Percentiles rank a stretch among this genome's conserved stretches.
Conservation (phyloP, 768 basidiomycete genomes). For the Mycena metata region DNA sequence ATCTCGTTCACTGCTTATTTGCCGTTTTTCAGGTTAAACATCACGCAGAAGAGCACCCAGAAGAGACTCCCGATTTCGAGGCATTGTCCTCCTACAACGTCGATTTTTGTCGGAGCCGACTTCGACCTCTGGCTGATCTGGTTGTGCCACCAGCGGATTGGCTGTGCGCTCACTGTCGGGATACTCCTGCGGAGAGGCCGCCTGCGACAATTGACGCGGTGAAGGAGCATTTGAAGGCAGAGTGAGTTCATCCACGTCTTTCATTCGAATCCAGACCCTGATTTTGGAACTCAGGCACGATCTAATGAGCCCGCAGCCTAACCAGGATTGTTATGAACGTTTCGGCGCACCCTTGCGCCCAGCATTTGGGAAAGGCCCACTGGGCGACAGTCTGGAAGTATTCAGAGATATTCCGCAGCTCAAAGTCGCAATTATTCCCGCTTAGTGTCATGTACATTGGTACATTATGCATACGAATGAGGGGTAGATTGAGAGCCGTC, state of each 20-base stretch:
- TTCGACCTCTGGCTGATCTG: neutral
- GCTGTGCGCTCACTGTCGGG: constrained; percentile 20
- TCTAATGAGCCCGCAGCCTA: neutral
- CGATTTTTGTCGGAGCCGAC: constrained; percentile 6
- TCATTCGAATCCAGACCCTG: neutral
- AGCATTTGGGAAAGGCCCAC: constrained; percentile 9
- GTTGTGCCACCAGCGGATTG: constrained; percentile 14
- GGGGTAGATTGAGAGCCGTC: no score
- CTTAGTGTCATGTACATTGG: neutral
- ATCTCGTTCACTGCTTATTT: neutral
- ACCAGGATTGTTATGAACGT: constrained; percentile 12
- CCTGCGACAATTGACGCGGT: constrained; percentile 7
- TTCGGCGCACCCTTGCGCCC: constrained; percentile 3
- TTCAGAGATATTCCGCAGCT: constrained; percentile 12
- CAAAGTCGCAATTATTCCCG: neutral
- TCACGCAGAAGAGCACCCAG: constrained; percentile 17
- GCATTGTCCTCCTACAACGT: constrained; percentile 2
- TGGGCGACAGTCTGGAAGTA: constrained; percentile 12
- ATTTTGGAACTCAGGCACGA: constrained; percentile 1
- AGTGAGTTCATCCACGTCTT: neutral
- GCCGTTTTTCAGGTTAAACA: constrained; percentile 11
- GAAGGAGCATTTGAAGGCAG: constrained; percentile 17
- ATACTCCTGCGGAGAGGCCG: constrained; percentile 7
- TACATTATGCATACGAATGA: no score
- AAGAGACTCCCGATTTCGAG: constrained; percentile 6